Conservation (phyloP, 352 stramenopile species). For the Globisporangium megalacanthum region DNA sequence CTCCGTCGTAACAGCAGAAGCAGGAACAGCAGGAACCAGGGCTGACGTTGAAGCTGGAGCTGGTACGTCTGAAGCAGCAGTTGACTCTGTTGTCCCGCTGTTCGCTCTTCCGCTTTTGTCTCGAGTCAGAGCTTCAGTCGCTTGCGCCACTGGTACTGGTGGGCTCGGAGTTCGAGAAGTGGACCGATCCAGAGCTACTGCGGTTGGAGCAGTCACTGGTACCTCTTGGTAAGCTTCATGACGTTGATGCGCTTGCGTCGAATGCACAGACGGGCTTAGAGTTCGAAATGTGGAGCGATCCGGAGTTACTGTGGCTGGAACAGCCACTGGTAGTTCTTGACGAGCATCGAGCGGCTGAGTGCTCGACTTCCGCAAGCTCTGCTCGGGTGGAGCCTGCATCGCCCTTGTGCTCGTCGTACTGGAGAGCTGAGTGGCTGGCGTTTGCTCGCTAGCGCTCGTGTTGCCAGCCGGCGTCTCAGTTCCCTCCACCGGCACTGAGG, state of each 20-base stretch:
- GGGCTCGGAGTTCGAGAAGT: no score
- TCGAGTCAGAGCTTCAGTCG: no score
- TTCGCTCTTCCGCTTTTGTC: background rate
- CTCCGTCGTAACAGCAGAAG: background rate
- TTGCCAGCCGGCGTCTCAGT: background rate
- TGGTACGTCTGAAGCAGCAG: background rate
- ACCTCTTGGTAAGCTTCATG: background rate
- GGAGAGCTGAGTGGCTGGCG: background rate
- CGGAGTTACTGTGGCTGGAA: background rate
- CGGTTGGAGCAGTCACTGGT: background rate
- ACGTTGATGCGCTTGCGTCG: background rate
- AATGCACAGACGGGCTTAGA: background rate
- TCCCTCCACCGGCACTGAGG: background rate
- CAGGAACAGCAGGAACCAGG: no score
- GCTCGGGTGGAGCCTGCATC: background rate
- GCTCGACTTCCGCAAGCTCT: background rate
- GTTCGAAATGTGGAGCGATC: background rate
- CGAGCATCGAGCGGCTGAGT: background rate
- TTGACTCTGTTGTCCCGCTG: background rate
- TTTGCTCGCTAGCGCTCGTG: background rate
- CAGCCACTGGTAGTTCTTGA: background rate
- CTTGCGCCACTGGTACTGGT: no score
- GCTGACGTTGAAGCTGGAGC: background rate
- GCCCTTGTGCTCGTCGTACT: background rate
- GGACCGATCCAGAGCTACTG: no score